phyloP scores from a whole-genome alignment of 371 early-diverging fungal species.

The Saksenaea oblongispora region DNA sequence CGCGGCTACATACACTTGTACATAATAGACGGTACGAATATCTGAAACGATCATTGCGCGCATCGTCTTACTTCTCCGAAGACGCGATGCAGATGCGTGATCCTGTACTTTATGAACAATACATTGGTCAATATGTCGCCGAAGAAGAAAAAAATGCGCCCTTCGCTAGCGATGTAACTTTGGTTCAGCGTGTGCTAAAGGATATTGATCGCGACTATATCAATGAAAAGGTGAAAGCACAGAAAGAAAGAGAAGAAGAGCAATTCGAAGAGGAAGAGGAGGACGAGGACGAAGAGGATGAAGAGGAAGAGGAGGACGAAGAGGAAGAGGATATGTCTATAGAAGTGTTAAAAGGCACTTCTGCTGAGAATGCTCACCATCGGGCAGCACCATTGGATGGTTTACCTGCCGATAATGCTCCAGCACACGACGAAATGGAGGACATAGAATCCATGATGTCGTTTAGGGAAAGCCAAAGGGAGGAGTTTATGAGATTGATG shows the following conservation, averaged over 20 bases:
- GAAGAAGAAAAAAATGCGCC: constrained; percentile 29
- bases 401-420: not conserved
- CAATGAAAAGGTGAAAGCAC: constrained; percentile 27
- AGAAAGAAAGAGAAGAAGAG: constrained; percentile 38
- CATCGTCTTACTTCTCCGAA: constrained; percentile 46
- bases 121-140: constrained; percentile 46
- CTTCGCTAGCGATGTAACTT: constrained; percentile 37
- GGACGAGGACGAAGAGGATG: constrained; percentile 35
- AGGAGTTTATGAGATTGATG: constrained; percentile 43
- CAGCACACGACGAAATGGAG: constrained; percentile 4
- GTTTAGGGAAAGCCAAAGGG: constrained; percentile 35
- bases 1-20: constrained; percentile 19
- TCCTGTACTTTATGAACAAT: constrained; percentile 49
- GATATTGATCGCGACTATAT: constrained; percentile 45
- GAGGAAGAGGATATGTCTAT: not conserved
- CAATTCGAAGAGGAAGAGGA: constrained; percentile 56
- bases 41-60: constrained; percentile 32
- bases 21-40: constrained; percentile 50
- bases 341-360: not conserved
- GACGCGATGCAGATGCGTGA: constrained; percentile 49
- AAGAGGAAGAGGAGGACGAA: not conserved
- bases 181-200: constrained; percentile 44
- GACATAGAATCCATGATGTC: not conserved
- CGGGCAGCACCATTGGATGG: not conserved
- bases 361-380: too few relatives aligned